These are phyloP conservation scores for Porcisia deanei DNA, from an alignment of 208 protist genomes.

Conservation along the genomic window DNA sequence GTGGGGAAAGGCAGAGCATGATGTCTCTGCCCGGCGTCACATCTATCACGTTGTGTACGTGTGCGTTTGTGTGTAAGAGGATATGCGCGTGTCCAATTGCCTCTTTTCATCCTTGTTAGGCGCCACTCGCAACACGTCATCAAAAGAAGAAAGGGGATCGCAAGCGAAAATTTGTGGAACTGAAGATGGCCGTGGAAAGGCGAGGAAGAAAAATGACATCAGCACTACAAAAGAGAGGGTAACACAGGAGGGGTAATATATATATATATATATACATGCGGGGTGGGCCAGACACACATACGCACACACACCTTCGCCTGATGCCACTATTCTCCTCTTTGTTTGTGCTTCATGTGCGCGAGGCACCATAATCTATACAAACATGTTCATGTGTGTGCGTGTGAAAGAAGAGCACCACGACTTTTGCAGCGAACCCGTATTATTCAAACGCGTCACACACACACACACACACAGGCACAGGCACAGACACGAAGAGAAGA, in stretches of 20 bases:
- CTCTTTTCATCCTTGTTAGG: too few species aligned
- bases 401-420: not conserved
- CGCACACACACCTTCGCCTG: not conserved
- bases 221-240: not conserved
- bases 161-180: not conserved
- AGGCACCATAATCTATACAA: not conserved
- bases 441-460: not conserved
- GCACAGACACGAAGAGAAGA: not conserved
- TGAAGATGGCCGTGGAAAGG: not conserved
- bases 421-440: not conserved
- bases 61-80: not conserved
- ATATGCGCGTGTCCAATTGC: not conserved
- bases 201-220: not conserved
- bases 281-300: too few species aligned
- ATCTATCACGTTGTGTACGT: not conserved
- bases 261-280: not conserved
- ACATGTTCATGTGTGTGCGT: not conserved
- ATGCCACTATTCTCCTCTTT: not conserved
- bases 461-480: not conserved
- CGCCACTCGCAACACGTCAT: too few species aligned
- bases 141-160: not conserved
- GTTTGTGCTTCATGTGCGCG: not conserved
- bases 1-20: not conserved
- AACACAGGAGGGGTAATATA: not conserved
- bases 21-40: not conserved